Evolutionary conservation across 306 rosid genomes (phyloP).

Genomic region (Castanea mollissima): DNA sequence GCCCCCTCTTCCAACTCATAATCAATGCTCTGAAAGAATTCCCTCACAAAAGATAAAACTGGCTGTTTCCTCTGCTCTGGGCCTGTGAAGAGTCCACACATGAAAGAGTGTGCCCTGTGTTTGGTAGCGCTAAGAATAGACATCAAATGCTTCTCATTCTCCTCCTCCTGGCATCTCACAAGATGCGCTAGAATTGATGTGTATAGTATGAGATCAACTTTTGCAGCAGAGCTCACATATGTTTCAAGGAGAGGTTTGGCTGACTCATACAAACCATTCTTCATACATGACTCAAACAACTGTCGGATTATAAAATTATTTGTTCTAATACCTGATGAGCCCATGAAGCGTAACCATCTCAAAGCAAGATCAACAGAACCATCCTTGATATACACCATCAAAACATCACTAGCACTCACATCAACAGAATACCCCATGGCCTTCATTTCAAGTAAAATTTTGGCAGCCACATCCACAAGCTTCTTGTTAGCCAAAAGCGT

Average conservation of each 20-base stretch:
- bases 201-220: slow-evolving; percentile 91
- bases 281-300: slow-evolving; percentile 93
- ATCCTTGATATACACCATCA: slow-evolving; percentile 95
- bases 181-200: slow-evolving; percentile 93
- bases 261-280: slow-evolving; percentile 67
- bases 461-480: slow-evolving; percentile 72
- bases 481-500: slow-evolving; percentile 85
- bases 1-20: slow-evolving; percentile 96
- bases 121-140: slow-evolving; percentile 79
- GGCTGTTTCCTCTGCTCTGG: slow-evolving; percentile 85
- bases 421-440: slow-evolving; percentile 90
- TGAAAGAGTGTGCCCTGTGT: slow-evolving; percentile 80
- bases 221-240: slow-evolving; percentile 76
- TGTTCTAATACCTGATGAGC: slow-evolving; percentile 86
- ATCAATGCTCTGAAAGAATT: slow-evolving; percentile 84
- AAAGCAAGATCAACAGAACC: slow-evolving; percentile 87
- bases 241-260: slow-evolving; percentile 93
- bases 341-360: slow-evolving; percentile 94
- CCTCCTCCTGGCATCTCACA: slow-evolving; percentile 87
- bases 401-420: slow-evolving; percentile 86
- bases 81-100: slow-evolving; percentile 90
- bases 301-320: slow-evolving; percentile 87
- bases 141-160: slow-evolving; percentile 86
- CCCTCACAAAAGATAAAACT: slow-evolving; percentile 79
- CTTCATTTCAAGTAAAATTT: slow-evolving; percentile 91